phyloP scores from a whole-genome alignment of 2,329 filamentous ascomycete genomes.

The Colletotrichum gloeosporioides region DNA sequence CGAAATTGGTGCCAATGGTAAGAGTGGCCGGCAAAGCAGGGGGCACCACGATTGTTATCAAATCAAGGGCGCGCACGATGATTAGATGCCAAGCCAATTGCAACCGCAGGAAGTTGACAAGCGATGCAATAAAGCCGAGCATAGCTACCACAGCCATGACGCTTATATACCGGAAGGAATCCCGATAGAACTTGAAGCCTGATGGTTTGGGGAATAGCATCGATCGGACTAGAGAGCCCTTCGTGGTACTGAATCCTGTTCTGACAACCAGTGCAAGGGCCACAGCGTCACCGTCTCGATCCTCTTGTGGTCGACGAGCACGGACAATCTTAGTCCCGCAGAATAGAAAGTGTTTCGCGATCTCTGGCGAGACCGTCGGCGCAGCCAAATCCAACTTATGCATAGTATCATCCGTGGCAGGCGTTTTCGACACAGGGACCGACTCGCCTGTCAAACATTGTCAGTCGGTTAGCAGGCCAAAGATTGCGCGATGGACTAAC shows the following conservation, averaged over 20 bases:
- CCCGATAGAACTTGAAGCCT: slow-evolving; percentile 97
- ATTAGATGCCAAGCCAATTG: slow-evolving; percentile 88
- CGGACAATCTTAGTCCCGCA: slow-evolving; percentile 95
- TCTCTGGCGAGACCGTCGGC: slow-evolving; percentile 80
- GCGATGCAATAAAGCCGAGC: slow-evolving; percentile 87
- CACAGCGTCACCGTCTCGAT: slow-evolving; percentile 84
- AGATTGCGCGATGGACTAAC: slow-evolving; percentile 25
- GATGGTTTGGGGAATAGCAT: slow-evolving; percentile 99
- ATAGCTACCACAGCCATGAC: slow-evolving; percentile 91
- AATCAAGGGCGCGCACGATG: slow-evolving; percentile 86
- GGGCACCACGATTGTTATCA: slow-evolving; percentile 97
- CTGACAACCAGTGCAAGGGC: slow-evolving; percentile 90
- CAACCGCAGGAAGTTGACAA: slow-evolving; percentile 90
- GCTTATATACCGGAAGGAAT: slow-evolving; percentile 96
- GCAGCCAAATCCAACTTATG: slow-evolving; percentile 77
- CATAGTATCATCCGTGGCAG: slow-evolving; percentile 82
- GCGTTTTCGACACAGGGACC: slow-evolving; percentile 92
- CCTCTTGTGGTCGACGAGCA: slow-evolving; percentile 85
- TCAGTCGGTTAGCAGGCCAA: background rate
- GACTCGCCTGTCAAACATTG: slow-evolving; percentile 71
- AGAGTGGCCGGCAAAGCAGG: slow-evolving; percentile 93
- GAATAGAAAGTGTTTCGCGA: slow-evolving; percentile 90
- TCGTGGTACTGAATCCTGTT: slow-evolving; percentile 97
- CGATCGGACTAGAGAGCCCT: slow-evolving; percentile 91
- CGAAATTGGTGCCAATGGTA: slow-evolving; percentile 96